phyloP scores from a whole-genome alignment of 208 protist species.

The Leishmania turanica region DNA sequence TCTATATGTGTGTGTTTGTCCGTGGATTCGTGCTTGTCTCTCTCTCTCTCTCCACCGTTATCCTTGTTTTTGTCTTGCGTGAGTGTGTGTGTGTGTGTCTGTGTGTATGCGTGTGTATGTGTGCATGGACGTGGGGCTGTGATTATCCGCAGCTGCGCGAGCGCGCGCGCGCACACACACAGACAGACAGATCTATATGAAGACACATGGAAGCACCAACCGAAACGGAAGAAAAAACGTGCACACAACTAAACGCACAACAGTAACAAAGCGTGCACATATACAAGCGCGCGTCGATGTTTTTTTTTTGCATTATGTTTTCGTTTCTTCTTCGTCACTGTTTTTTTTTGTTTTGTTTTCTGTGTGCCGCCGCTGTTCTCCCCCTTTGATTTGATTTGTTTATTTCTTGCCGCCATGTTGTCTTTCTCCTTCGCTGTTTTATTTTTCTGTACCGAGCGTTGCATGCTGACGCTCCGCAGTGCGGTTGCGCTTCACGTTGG shows the following conservation, averaged over 20 bases:
- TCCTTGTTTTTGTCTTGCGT: not conserved
- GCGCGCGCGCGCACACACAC: too few relatives aligned
- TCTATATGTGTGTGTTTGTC: not conserved
- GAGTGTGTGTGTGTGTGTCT: not conserved
- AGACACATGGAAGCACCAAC: not conserved
- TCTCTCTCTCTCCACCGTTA: not conserved
- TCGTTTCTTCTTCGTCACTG: not conserved
- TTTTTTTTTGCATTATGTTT: not conserved
- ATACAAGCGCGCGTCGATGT: not conserved
- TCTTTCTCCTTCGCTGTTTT: not conserved
- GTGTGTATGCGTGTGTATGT: too few relatives aligned
- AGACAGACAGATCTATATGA: not conserved
- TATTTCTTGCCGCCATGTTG: not conserved
- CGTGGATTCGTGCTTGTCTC: not conserved
- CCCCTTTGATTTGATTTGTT: not conserved
- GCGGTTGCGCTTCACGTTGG: too few relatives aligned
- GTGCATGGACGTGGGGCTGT: too few relatives aligned
- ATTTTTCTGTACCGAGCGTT: not conserved
- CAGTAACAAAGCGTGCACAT: not conserved
- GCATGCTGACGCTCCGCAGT: too few relatives aligned
- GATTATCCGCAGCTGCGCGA: too few relatives aligned
- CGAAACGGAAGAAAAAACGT: not conserved
- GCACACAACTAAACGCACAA: not conserved
- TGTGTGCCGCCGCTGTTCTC: not conserved
- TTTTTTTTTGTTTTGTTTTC: not conserved